phyloP scores from a whole-genome alignment of 2,329 filamentous ascomycete species.

The Fusarium fracticaudum region DNA sequence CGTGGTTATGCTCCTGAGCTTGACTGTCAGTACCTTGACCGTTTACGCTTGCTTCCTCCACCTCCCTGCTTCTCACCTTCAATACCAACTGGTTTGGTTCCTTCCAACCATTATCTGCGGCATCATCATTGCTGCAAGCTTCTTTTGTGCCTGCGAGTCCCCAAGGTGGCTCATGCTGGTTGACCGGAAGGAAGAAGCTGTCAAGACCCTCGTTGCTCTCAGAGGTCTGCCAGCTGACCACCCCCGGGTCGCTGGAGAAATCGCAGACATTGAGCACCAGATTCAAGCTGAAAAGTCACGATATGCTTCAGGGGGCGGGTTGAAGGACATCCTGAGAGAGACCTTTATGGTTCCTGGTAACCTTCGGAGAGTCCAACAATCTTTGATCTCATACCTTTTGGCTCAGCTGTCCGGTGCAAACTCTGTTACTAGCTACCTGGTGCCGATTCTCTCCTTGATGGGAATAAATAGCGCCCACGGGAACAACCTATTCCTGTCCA shows the following conservation, averaged over 20 bases:
- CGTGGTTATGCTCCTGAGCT: constrained; percentile 48
- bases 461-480: constrained; percentile 37
- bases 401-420: constrained; percentile 57
- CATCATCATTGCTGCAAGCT: constrained; percentile 40
- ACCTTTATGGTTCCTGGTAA: constrained; percentile 50
- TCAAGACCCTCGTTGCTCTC: constrained; percentile 26
- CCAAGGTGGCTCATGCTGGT: constrained; percentile 49
- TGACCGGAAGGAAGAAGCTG: constrained; percentile 43
- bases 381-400: constrained; percentile 50
- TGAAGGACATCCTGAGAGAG: constrained; percentile 46
- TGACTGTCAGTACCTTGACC: constrained; percentile 46
- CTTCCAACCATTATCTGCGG: constrained; percentile 41
- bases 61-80: constrained; percentile 15
- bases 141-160: constrained; percentile 49
- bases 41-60: constrained; percentile 47
- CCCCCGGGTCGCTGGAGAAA: constrained; percentile 40
- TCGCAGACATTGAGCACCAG: constrained; percentile 43
- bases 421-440: constrained; percentile 55
- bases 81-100: constrained; percentile 45
- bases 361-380: constrained; percentile 52
- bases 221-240: constrained; percentile 42
- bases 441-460: constrained; percentile 52
- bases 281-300: constrained; percentile 20
- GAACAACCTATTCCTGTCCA: constrained; percentile 50
- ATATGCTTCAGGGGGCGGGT: constrained; percentile 15